phyloP scores from a whole-genome alignment of 228 moss, liverwort and hornwort species.

The Sphagnum fallax region DNA sequence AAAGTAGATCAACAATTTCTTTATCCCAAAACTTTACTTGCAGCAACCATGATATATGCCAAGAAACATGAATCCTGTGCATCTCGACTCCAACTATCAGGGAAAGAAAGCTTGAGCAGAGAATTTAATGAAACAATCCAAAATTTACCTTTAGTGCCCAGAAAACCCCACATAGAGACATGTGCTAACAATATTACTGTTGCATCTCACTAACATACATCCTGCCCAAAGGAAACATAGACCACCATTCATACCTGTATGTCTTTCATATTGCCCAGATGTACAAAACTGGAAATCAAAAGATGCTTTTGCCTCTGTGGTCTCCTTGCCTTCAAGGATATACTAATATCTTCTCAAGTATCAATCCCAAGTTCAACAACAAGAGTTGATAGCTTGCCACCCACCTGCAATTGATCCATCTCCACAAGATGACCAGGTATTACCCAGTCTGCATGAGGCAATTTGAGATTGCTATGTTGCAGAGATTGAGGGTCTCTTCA shows the following conservation, averaged over 20 bases:
- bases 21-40: too few species aligned
- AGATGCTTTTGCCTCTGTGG: conserved; percentile 5
- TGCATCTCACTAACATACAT: not conserved
- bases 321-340: conserved; percentile 1
- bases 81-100: too few species aligned
- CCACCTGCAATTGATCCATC: not conserved
- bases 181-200: too few species aligned
- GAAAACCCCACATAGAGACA: too few species aligned
- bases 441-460: not conserved
- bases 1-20: too few species aligned
- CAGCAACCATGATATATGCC: too few species aligned
- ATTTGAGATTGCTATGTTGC: not conserved
- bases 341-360: conserved; percentile 5
- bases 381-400: conserved; percentile 11
- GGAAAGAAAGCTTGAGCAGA: too few species aligned
- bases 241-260: conserved; percentile 16
- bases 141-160: too few species aligned
- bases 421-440: not conserved
- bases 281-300: conserved; percentile 5
- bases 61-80: too few species aligned
- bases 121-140: not conserved
- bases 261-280: conserved; percentile 11
- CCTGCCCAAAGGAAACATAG: not conserved
- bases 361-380: conserved; percentile 29
- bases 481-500: not conserved